Conservation (phyloP, 257 asterid species). For the Dorcoceras hygrometricum region DNA sequence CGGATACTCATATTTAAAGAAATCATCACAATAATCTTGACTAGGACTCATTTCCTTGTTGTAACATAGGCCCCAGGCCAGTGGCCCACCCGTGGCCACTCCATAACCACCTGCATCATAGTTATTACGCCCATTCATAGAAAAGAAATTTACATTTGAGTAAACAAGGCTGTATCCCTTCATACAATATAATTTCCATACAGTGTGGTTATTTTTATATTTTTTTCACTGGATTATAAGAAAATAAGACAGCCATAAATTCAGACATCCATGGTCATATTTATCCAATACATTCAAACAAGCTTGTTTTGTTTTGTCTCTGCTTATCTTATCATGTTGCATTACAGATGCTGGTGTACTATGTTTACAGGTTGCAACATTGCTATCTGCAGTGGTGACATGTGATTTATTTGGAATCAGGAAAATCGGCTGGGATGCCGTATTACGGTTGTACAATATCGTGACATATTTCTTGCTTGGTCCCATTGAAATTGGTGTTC, state of each 20-base stretch:
- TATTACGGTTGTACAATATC: conserved; percentile 47
- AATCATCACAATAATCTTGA: conserved; percentile 47
- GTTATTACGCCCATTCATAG: background rate
- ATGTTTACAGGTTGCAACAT: conserved; percentile 44
- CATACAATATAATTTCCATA: background rate
- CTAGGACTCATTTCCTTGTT: conserved; percentile 64
- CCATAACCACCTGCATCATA: conserved; percentile 76
- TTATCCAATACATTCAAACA: background rate
- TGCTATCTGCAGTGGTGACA: conserved; percentile 45
- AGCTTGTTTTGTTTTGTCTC: background rate
- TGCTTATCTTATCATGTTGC: background rate
- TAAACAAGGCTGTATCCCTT: background rate
- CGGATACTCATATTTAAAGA: conserved; percentile 48
- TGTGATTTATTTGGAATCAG: conserved; percentile 33
- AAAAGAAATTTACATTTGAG: background rate
- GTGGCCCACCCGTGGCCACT: conserved; percentile 89
- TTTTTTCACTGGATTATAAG: background rate
- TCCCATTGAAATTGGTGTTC: conserved; percentile 43
- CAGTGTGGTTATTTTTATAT: no score
- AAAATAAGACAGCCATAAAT: background rate
- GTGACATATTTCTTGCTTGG: conserved; percentile 43
- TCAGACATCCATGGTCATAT: background rate
- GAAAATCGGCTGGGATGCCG: conserved; percentile 49
- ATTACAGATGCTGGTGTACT: background rate
- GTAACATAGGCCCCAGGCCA: conserved; percentile 96